These are phyloP conservation scores for Fusarium humuli DNA, from an alignment of 2,329 filamentous ascomycete genomes.

Conservation along the genomic window DNA sequence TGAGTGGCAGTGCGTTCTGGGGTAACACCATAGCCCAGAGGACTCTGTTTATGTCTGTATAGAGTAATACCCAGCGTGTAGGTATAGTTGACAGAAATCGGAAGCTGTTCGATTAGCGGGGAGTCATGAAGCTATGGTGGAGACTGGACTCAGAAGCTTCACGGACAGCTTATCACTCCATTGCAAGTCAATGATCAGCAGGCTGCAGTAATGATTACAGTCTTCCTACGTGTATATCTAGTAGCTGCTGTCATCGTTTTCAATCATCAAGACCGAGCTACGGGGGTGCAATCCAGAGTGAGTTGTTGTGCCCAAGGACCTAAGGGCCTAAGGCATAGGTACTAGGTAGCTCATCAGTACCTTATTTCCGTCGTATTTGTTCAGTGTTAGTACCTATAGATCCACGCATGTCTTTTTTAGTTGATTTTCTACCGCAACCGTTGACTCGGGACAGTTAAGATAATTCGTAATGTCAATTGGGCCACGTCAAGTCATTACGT, in stretches of 20 bases:
- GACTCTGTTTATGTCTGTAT: neutral
- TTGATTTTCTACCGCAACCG: neutral
- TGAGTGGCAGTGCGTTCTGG: no score
- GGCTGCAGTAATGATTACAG: neutral
- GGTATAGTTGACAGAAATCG: neutral
- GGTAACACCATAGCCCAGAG: neutral
- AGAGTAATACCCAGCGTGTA: no score
- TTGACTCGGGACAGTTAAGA: neutral
- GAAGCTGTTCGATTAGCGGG: neutral
- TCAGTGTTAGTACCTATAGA: neutral
- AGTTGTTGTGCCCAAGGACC: neutral
- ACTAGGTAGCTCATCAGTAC: neutral
- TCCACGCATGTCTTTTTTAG: neutral
- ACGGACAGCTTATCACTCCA: neutral
- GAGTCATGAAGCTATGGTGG: neutral
- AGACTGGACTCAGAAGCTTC: neutral
- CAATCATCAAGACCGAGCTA: neutral
- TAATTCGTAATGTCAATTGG: neutral
- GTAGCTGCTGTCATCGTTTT: neutral
- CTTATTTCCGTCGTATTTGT: conserved; percentile 26
- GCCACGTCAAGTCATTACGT: neutral
- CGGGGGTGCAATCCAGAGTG: neutral
- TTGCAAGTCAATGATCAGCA: neutral
- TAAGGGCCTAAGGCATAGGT: neutral
- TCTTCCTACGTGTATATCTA: neutral